Evolutionary conservation across 2,329 filamentous ascomycete species (phyloP), one percentile per base, ranked within the genome.

Genomic region (Teratosphaeria zuluensis): DNA sequence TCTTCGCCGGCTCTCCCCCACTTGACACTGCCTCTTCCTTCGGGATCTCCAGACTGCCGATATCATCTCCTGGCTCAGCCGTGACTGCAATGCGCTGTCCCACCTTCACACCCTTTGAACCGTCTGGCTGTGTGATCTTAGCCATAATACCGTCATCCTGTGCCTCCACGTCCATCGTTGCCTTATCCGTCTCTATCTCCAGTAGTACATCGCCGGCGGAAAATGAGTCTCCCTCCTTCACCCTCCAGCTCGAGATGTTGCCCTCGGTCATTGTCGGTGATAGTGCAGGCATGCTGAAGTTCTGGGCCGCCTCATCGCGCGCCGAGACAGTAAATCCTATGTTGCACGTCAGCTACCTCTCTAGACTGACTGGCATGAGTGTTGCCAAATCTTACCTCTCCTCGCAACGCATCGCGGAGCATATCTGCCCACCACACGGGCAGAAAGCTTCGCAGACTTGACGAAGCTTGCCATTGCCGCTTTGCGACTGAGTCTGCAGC

Each of bases 251-350:
- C 54, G 88, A 83, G 69, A 95, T 95, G 75, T 90, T 94, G 62
- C 90, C 90, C 76, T 95, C 90, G 62, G 90, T 95, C 90, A 95
- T 95, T 59, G 90, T 95, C 58, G 90, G 90, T 62, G 90, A 95
- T 63, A 95, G 82, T 48, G 90, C 90, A 30, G 90, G 90, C 91
- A 95, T 95, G 58, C 85, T 88, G 76, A 95, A 91, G 76, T 92
- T 94, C 64, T 91, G 87, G 28, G 90, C 90, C 55, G 87, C 90
- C 66, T 86, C 80, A 67, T 65, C 58, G 48, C 65, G 62, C 33
- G 64, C 58, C 11, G 65, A 66, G 51, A 63, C 59, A 35, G 63
- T 61, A 58, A 70, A 70, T 54, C 61, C 68, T 70, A 24, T 28
- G 8, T 31, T 8, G 14, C 4, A 21, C 11, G 52, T 53, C 24